Base-by-base conservation (phyloP, 148 eudicot genomes). In the Heliosperma pusillum region DNA sequence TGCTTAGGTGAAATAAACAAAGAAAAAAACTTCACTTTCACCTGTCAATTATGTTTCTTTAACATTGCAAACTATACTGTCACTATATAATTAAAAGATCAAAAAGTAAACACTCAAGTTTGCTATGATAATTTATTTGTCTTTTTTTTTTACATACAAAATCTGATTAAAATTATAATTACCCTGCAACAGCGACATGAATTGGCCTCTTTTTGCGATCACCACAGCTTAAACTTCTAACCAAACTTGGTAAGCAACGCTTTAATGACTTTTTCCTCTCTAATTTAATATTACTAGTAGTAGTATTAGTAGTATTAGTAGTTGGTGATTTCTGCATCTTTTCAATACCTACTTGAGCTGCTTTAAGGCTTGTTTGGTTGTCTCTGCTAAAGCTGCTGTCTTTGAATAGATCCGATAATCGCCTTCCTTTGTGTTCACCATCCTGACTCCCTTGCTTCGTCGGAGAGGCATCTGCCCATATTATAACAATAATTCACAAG, bases 201-300 rank as follows among this genome's bases (percentile, higher is more conserved):
- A 27, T 65, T 26, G 68, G 52, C 82, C 72, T 80, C 66, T 76
- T 80, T 58, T 75, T 75, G 13, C 74, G 70, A n/a, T 80, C 82
- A 63, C 76, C 75, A 44, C 72, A 75, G 47, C 82, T 80, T 64
- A 80, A 29, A 42, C 60, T 80, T 57, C 82, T 75, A 55, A 80
- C 82, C 69, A 80, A 80, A 76, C 76, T 75, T 55, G 82, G 82
- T 56, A 80, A 75, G 70, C 82, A 80, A 69, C 77, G 82, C 20
- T 79, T 76, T 0, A 29, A 30, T 2, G 82, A 36, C 30, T 62
- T 76, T 15, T n/a, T 13, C 58, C 10, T 62, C 33, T 27, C 82
- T 40, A 26, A 2, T 20, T 40, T 75, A 50, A 50, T 50, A 50
- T 10, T 50, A 47, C 0, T 50, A 50, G 12, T 50, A 47, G 16